phyloP scores from a whole-genome alignment of 2,329 filamentous ascomycete genomes.

The Penicillium sp. region DNA sequence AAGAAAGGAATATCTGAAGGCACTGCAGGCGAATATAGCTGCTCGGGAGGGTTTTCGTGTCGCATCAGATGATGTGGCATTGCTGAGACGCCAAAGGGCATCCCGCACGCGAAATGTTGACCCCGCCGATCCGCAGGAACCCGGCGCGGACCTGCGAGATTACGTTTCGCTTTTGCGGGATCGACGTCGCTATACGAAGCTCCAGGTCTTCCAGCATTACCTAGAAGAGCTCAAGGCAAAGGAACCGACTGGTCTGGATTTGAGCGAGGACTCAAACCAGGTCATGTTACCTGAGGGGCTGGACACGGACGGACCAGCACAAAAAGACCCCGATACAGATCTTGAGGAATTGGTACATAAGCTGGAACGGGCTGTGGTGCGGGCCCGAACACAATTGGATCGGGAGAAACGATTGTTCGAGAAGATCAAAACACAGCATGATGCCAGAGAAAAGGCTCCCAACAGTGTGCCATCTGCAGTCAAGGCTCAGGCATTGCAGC shows the following conservation, averaged over 20 bases:
- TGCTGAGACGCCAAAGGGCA: constrained; percentile 28
- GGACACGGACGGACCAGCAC: constrained; percentile 13
- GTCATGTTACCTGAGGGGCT: constrained; percentile 16
- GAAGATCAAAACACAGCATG: constrained; percentile 29
- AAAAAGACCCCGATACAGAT: constrained; percentile 14
- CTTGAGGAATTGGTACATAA: constrained; percentile 38
- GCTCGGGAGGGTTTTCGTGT: constrained; percentile 42
- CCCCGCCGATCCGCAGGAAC: constrained; percentile 14
- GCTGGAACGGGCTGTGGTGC: constrained; percentile 41
- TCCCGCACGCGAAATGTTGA: constrained; percentile 19
- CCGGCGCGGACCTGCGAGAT: constrained; percentile 32
- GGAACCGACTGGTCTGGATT: constrained; percentile 23
- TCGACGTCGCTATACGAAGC: constrained; percentile 46
- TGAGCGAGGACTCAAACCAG: constrained; percentile 18
- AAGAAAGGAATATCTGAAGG: constrained; percentile 48
- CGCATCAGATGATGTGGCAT: constrained; percentile 33
- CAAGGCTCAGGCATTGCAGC: constrained; percentile 42
- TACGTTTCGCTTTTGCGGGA: constrained; percentile 50
- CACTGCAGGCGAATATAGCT: constrained; percentile 44
- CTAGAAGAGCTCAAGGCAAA: constrained; percentile 43
- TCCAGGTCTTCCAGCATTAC: constrained; percentile 50
- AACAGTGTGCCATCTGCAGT: constrained; percentile 11
- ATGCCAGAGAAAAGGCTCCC: constrained; percentile 5
- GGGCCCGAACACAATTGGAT: constrained; percentile 38
- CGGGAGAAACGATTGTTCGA: constrained; percentile 37